Evolutionary conservation across 2,329 filamentous ascomycete genomes (phyloP).

Genomic region (Hyphodiscus sp.): DNA sequence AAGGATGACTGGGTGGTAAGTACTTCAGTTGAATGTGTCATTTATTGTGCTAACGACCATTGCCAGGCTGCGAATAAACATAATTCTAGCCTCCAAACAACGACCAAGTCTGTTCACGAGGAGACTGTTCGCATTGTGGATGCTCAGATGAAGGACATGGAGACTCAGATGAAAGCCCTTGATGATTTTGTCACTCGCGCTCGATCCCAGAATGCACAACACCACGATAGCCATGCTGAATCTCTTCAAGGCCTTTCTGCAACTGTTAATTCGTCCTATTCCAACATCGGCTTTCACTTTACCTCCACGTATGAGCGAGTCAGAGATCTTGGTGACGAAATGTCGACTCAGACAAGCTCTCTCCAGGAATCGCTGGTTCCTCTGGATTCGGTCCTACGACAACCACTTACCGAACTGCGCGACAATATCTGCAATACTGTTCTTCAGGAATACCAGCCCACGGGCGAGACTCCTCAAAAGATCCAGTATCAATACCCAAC

Average conservation of each 20-base stretch:
- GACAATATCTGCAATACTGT: slow-evolving; percentile 56
- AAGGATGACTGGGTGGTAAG: slow-evolving; percentile 80
- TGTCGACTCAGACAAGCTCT: slow-evolving; percentile 52
- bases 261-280: slow-evolving; percentile 68
- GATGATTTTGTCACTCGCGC: slow-evolving; percentile 87
- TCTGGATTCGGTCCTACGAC: slow-evolving; percentile 54
- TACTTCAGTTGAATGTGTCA: slow-evolving; percentile 17
- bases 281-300: slow-evolving; percentile 64
- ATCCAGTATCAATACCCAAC: slow-evolving; percentile 74
- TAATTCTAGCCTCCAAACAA: slow-evolving; percentile 75
- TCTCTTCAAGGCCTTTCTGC: slow-evolving; percentile 60
- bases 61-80: slow-evolving; percentile 63
- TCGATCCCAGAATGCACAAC: slow-evolving; percentile 69
- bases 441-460: slow-evolving; percentile 75
- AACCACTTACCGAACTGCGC: slow-evolving; percentile 66
- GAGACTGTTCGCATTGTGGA: slow-evolving; percentile 88
- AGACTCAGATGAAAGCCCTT: slow-evolving; percentile 79
- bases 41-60: slow-evolving; percentile 6
- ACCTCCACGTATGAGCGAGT: slow-evolving; percentile 62
- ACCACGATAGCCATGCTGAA: slow-evolving; percentile 63
- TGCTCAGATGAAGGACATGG: slow-evolving; percentile 80
- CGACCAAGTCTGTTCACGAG: slow-evolving; percentile 80
- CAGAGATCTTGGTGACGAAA: slow-evolving; percentile 60
- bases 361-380: slow-evolving; percentile 56
- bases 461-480: slow-evolving; percentile 81